Conservation (phyloP, 2,329 filamentous ascomycete genomes). For the Trichoderma afroharzianum region DNA sequence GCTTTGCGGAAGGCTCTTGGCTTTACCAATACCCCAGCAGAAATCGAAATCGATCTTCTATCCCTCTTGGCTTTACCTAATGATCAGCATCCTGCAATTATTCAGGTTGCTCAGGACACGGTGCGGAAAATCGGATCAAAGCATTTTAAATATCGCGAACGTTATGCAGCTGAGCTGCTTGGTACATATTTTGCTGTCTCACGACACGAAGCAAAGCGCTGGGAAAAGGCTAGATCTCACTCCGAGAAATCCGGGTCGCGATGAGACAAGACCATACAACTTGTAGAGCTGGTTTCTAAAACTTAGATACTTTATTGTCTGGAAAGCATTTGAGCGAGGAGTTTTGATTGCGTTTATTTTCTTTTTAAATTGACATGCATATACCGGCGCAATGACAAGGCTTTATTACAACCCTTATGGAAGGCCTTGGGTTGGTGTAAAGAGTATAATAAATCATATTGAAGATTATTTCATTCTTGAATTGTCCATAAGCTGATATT, state of each 20-base stretch:
- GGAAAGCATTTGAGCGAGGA: neutral
- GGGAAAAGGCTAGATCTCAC: neutral
- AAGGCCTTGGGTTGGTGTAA: neutral
- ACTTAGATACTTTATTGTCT: neutral
- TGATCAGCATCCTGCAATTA: slow-evolving; percentile 16
- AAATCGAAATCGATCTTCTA: slow-evolving; percentile 18
- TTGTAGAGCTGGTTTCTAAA: neutral
- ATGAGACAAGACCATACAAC: neutral
- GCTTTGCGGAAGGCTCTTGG: slow-evolving; percentile 15
- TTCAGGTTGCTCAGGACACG: slow-evolving; percentile 18
- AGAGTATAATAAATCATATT: neutral
- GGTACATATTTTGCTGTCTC: slow-evolving; percentile 22
- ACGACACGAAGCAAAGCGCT: neutral
- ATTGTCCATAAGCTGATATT: neutral
- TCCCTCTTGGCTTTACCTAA: slow-evolving; percentile 19
- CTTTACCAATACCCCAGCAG: neutral
- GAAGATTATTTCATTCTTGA: neutral
- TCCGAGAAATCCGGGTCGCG: neutral
- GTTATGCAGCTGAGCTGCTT: slow-evolving; percentile 24
- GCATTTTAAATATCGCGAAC: slow-evolving; percentile 24
- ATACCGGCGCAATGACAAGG: neutral
- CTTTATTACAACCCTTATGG: neutral
- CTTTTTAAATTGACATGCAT: neutral
- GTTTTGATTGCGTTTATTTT: neutral
- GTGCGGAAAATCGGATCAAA: slow-evolving; percentile 11